phyloP scores from a whole-genome alignment of 1,284 basidiomycete genomes.

The Apiotrichum domesticum region DNA sequence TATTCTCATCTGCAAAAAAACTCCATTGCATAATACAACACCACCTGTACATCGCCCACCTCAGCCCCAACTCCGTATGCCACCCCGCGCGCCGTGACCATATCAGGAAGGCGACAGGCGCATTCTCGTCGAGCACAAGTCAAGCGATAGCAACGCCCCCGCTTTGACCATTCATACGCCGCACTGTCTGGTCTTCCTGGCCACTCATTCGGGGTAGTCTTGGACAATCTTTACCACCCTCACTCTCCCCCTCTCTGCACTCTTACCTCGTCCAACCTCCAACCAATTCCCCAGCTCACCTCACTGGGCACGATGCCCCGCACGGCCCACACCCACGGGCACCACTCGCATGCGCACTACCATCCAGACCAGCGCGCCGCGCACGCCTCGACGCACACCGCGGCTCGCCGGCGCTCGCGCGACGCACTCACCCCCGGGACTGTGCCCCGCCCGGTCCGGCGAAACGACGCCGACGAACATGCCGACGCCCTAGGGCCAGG shows the following conservation, averaged over 20 bases:
- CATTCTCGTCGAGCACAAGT: no score
- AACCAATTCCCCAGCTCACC: not conserved
- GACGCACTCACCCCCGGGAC: not conserved
- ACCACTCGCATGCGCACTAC: not conserved
- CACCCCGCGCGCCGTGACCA: no score
- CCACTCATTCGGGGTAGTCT: no score
- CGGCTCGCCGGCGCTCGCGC: conserved; percentile 5
- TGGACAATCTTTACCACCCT: no score
- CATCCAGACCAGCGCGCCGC: not conserved
- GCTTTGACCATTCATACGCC: no score
- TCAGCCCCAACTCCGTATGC: no score
- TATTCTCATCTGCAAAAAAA: no score
- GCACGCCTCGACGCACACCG: not conserved
- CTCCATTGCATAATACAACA: no score
- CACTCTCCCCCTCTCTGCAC: not conserved
- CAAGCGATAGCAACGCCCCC: no score
- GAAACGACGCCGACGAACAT: not conserved
- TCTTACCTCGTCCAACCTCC: not conserved
- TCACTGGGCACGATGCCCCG: conserved; percentile 2
- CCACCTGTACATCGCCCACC: no score
- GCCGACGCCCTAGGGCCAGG: not conserved
- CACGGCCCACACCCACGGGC: not conserved
- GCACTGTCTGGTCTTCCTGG: no score
- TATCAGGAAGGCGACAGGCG: no score
- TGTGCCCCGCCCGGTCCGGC: not conserved